phyloP scores from a whole-genome alignment of 306 rosid species.

The Quercus suber region DNA sequence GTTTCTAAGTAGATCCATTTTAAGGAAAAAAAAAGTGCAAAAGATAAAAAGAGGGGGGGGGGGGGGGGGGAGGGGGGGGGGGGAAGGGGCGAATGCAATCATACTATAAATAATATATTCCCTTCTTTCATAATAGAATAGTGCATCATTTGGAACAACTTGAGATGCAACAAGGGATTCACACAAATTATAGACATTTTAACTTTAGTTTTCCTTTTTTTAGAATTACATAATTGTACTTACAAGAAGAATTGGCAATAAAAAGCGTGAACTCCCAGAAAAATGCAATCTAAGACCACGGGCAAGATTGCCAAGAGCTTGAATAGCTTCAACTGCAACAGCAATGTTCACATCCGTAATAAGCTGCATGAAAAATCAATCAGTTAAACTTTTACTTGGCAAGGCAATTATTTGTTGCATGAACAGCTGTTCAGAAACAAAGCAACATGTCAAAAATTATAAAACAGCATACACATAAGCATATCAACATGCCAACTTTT shows the following conservation, averaged over 20 bases:
- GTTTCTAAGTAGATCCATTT: too few species aligned
- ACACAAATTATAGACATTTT: background rate
- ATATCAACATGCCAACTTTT: background rate
- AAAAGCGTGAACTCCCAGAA: slow-evolving; percentile 91
- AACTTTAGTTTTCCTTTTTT: background rate
- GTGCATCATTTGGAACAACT: background rate
- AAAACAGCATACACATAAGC: background rate
- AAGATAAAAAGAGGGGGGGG: too few species aligned
- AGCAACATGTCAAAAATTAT: background rate
- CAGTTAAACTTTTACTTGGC: slow-evolving; percentile 2
- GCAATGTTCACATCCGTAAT: slow-evolving; percentile 98
- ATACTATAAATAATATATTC: background rate
- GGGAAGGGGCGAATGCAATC: too few species aligned
- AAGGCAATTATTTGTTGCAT: background rate
- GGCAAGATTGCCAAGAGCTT: slow-evolving; percentile 97
- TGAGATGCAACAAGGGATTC: background rate
- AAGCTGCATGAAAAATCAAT: slow-evolving; percentile 58
- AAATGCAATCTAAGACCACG: slow-evolving; percentile 84
- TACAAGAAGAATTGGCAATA: slow-evolving; percentile 94
- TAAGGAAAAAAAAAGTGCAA: too few species aligned
- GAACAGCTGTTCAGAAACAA: background rate
- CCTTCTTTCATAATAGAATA: background rate
- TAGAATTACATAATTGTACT: slow-evolving; percentile 27
- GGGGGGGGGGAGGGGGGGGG: too few species aligned
- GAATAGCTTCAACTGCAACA: slow-evolving; percentile 98